Percentiles rank a stretch among this genome's conserved stretches.
Evolutionary conservation across 2,329 filamentous ascomycete species (phyloP).

Genomic region (Microcera coccophila): DNA sequence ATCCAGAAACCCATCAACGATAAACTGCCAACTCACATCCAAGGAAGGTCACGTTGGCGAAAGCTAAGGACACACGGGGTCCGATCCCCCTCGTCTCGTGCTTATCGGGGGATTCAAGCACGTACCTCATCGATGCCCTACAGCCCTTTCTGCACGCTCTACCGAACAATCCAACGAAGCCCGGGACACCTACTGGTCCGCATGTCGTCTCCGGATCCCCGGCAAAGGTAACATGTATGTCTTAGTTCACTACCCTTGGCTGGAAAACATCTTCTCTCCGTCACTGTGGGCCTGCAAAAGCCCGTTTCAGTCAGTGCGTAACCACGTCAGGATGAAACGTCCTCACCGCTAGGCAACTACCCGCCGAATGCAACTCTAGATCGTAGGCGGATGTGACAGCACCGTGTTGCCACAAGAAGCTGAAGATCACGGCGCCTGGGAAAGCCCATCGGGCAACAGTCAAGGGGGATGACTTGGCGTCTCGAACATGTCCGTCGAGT

Average conservation of each 20-base stretch:
- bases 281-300: slow-evolving; percentile 1
- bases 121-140: neutral
- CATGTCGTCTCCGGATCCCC: too few relatives aligned
- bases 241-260: too few relatives aligned
- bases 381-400: neutral
- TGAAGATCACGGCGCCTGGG: too few relatives aligned
- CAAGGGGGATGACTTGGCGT: neutral
- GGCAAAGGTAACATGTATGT: too few relatives aligned
- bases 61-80: neutral
- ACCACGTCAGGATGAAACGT: slow-evolving; percentile 26
- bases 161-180: too few relatives aligned
- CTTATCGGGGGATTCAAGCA: neutral
- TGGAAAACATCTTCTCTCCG: too few relatives aligned
- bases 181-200: too few relatives aligned
- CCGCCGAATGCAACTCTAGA: slow-evolving; percentile 7
- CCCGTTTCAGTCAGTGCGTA: slow-evolving; percentile 13
- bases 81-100: neutral
- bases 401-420: too few relatives aligned
- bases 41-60: neutral
- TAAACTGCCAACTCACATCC: neutral
- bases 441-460: too few relatives aligned
- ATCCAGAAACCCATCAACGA: neutral
- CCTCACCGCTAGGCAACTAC: slow-evolving; percentile 8
- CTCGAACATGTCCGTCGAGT: too few relatives aligned
- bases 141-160: neutral